Conservation (phyloP, 257 asterid genomes). For the Solanum piurae region DNA sequence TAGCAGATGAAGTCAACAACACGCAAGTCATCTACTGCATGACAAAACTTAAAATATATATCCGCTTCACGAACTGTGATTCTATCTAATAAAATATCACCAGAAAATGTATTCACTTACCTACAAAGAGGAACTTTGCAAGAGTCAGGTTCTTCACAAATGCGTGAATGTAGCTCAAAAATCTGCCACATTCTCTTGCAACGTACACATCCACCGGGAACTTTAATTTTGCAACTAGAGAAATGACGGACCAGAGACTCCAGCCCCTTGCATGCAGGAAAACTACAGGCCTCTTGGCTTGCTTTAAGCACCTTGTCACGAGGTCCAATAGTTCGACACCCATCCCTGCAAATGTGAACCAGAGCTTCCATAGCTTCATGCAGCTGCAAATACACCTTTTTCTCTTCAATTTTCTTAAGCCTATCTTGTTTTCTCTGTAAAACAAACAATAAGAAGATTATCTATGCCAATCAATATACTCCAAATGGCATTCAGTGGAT, state of each 20-base stretch:
- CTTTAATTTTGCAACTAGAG: conserved; percentile 53
- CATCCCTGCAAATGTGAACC: conserved; percentile 74
- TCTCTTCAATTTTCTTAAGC: conserved; percentile 58
- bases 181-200: conserved; percentile 98
- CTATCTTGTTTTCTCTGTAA: conserved; percentile 73
- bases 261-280: conserved; percentile 77
- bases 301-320: conserved; percentile 59
- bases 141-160: conserved; percentile 62
- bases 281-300: conserved; percentile 40
- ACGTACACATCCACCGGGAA: conserved; percentile 79
- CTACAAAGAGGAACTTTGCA: conserved; percentile 96
- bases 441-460: background rate
- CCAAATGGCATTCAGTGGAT: background rate
- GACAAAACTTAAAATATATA: background rate
- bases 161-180: conserved; percentile 73
- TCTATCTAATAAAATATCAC: background rate
- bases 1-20: background rate
- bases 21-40: background rate
- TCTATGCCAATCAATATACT: background rate
- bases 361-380: conserved; percentile 95
- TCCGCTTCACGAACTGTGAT: background rate
- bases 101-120: conserved; percentile 19
- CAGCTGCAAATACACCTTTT: conserved; percentile 63
- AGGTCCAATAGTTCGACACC: conserved; percentile 87
- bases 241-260: conserved; percentile 79